Conservation (phyloP, 768 basidiomycete species). For the Psilocybe cyanescens region DNA sequence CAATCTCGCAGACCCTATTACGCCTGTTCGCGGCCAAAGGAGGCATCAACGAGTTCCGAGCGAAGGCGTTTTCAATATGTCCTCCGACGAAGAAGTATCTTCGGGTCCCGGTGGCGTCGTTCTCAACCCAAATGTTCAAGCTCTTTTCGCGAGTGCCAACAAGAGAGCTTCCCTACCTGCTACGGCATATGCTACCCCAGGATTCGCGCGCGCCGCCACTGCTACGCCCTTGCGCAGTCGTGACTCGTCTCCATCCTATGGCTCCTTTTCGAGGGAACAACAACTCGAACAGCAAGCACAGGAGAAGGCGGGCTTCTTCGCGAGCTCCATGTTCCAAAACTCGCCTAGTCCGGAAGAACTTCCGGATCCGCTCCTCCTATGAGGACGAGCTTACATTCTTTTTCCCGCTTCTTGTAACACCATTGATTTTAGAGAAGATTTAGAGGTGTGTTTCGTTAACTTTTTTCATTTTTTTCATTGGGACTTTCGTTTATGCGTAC, state of each 20-base stretch:
- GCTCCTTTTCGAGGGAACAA: conserved; percentile 24
- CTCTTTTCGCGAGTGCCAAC: conserved; percentile 31
- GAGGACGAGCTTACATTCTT: conserved; percentile 26
- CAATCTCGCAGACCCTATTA: conserved; percentile 14
- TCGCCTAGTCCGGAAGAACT: conserved; percentile 84
- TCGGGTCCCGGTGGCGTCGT: conserved; percentile 37
- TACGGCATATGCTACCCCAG: conserved; percentile 9
- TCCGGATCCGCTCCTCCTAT: conserved; percentile 66
- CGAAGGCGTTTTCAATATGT: conserved; percentile 77
- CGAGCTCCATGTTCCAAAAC: conserved; percentile 85
- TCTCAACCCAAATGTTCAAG: conserved; percentile 26
- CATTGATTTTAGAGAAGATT: conserved; percentile 29
- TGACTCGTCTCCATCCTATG: conserved; percentile 24
- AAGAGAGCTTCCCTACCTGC: conserved; percentile 19
- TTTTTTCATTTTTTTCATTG: not conserved
- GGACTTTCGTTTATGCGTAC: not conserved
- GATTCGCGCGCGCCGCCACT: conserved; percentile 3
- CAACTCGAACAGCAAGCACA: conserved; percentile 36
- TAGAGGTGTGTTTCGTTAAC: conserved; percentile 25
- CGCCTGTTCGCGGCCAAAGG: conserved; percentile 35
- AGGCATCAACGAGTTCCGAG: conserved; percentile 67
- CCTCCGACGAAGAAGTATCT: conserved; percentile 66
- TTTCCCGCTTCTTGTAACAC: conserved; percentile 15
- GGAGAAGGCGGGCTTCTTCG: conserved; percentile 59
- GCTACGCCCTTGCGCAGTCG: conserved; percentile 1